phyloP scores from a whole-genome alignment of 306 rosid genomes.

The Inga leiocalycina region DNA sequence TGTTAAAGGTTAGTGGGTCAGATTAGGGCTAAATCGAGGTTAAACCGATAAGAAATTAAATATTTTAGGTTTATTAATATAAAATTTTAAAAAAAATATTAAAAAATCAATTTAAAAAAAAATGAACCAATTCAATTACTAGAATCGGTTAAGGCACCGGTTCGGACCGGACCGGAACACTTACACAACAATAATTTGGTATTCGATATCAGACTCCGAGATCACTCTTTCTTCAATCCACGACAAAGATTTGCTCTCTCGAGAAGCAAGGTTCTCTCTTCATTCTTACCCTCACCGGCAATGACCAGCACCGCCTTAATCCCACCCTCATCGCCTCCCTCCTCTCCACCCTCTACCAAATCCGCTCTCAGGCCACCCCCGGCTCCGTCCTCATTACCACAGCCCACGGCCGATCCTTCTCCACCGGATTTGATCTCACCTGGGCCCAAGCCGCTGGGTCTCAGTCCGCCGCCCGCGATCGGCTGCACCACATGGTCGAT shows the following conservation, averaged over 20 bases:
- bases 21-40: no score
- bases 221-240: neutral
- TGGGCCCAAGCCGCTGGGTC: conserved; percentile 58
- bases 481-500: conserved; percentile 43
- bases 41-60: no score
- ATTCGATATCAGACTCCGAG: neutral
- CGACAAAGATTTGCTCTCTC: conserved; percentile 48
- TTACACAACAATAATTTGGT: no score
- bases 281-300: conserved; percentile 58
- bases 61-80: no score
- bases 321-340: conserved; percentile 50
- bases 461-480: conserved; percentile 34
- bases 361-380: conserved; percentile 47
- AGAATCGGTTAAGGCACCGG: no score
- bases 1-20: no score
- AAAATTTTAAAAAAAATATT: no score
- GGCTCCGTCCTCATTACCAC: conserved; percentile 68
- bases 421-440: conserved; percentile 64
- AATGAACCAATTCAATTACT: no score
- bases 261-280: conserved; percentile 60
- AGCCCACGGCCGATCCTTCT: conserved; percentile 64
- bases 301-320: conserved; percentile 53
- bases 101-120: no score
- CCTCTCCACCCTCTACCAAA: conserved; percentile 43
- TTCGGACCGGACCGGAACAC: no score